Base-by-base conservation (phyloP, 306 rosid species). In the Cicer arietinum region DNA sequence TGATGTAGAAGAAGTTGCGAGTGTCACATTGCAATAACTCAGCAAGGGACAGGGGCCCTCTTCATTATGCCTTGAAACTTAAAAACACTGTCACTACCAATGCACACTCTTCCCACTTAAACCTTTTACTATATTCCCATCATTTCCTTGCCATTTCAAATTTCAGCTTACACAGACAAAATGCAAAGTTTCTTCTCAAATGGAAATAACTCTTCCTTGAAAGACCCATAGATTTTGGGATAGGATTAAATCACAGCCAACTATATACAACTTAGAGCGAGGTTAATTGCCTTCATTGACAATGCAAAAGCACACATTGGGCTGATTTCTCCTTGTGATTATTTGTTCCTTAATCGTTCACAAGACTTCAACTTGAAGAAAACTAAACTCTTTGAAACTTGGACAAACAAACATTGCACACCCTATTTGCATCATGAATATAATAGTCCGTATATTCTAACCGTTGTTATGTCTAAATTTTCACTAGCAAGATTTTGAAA, bases 1-100 rank as follows among this genome's bases (percentile, higher is more conserved):
- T 22, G 30, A 22, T 92, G 44, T 93, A n/a, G 92, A 90, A 93
- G 93, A 90, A 87, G 90, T 89, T 93, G 97, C 96, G 89, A 88
- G 72, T 71, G 96, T 87, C 90, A 10, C 88, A 76, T 6, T 88
- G 92, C 86, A 63, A 89, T 84, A 56, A 42, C 93, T 93, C 22
- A 30, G 79, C 93, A 88, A 81, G 84, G 86, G 78, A 88, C 93
- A 76, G 75, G 90, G 92, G 88, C 90, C 88, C 85, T 84, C 95
- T 89, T 80, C 91, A 8, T 52, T 52, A 13, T 51, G 46, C 73
- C 81, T n/a, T 43, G 13, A 69, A 50, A 71, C 89, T 64, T 67
- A 81, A 52, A 75, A 73, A 52, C 86, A 83, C 79, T 59, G 60
- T 35, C 70, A 25, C 85, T 79, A 60, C 82, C 85, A 74, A 69